phyloP scores from a whole-genome alignment of 768 basidiomycete species.

The Amanita jacksonii region DNA sequence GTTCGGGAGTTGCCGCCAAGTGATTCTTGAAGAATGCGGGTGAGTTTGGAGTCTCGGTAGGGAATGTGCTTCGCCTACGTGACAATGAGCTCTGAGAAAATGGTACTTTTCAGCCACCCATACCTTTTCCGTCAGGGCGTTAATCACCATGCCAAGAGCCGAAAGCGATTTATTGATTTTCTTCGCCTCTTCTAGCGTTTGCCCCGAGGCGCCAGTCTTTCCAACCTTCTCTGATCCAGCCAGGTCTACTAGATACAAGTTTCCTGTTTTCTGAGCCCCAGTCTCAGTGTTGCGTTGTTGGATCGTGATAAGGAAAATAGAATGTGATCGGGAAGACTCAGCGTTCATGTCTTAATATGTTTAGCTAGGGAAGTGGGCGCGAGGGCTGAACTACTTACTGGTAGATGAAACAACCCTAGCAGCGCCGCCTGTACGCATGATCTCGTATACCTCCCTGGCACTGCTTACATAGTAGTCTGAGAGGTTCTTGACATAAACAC shows the following conservation, averaged over 20 bases:
- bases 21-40: slow-evolving; percentile 97
- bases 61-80: slow-evolving; percentile 89
- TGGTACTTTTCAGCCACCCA: background rate
- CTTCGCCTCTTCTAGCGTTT: slow-evolving; percentile 98
- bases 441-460: slow-evolving; percentile 93
- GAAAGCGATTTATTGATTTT: slow-evolving; percentile 99
- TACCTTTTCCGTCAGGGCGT: slow-evolving; percentile 96
- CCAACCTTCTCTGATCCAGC: slow-evolving; percentile 99
- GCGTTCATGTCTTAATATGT: slow-evolving; percentile 87
- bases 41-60: slow-evolving; percentile 98
- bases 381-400: slow-evolving; percentile 44
- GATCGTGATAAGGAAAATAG: slow-evolving; percentile 97
- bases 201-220: slow-evolving; percentile 98
- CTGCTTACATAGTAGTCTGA: slow-evolving; percentile 98
- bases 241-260: slow-evolving; percentile 94
- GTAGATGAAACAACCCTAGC: slow-evolving; percentile 91
- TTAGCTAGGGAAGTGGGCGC: background rate
- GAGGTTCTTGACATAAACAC: slow-evolving; percentile 95
- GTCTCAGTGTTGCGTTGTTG: slow-evolving; percentile 94
- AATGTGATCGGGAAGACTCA: slow-evolving; percentile 97
- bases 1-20: slow-evolving; percentile 91
- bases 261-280: slow-evolving; percentile 93
- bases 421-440: slow-evolving; percentile 93
- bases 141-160: slow-evolving; percentile 99
- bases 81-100: slow-evolving; percentile 1